phyloP scores from a whole-genome alignment of 2,329 filamentous ascomycete species.

The Nothophoma quercina region DNA sequence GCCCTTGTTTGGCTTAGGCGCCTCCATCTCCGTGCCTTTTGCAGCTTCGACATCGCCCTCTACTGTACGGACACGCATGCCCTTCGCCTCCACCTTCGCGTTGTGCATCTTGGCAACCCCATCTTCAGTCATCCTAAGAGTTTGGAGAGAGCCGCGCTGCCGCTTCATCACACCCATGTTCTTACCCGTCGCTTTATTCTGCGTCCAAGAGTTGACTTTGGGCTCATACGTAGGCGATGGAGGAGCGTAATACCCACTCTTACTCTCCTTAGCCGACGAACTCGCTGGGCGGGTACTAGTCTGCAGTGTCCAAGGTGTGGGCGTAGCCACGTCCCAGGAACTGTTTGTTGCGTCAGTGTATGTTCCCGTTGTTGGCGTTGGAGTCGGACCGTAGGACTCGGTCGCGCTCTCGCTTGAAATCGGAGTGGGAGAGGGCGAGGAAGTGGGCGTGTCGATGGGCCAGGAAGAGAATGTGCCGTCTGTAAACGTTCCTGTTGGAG shows the following conservation, averaged over 20 bases:
- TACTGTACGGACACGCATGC: neutral
- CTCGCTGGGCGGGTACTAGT: neutral
- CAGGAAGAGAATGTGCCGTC: conserved; percentile 4
- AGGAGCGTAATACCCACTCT: neutral
- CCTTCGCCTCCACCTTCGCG: neutral
- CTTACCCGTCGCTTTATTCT: neutral
- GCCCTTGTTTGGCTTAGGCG: no score
- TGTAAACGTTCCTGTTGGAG: neutral
- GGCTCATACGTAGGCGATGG: neutral
- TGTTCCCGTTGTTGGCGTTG: neutral
- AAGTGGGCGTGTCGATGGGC: neutral
- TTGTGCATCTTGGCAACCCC: neutral
- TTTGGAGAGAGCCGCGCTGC: neutral
- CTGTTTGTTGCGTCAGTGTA: neutral
- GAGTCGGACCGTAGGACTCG: no score
- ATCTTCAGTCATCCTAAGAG: neutral
- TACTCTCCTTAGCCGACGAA: neutral
- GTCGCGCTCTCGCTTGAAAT: no score
- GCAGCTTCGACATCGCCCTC: no score
- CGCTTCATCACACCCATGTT: neutral
- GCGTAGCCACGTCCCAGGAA: neutral
- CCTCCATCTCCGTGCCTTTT: no score
- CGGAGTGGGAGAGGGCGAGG: neutral
- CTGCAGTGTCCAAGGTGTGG: neutral
- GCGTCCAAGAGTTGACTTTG: no score